Conservation (phyloP, 202 grass and related monocot genomes). For the Bolboschoenoplectus hybrid region DNA sequence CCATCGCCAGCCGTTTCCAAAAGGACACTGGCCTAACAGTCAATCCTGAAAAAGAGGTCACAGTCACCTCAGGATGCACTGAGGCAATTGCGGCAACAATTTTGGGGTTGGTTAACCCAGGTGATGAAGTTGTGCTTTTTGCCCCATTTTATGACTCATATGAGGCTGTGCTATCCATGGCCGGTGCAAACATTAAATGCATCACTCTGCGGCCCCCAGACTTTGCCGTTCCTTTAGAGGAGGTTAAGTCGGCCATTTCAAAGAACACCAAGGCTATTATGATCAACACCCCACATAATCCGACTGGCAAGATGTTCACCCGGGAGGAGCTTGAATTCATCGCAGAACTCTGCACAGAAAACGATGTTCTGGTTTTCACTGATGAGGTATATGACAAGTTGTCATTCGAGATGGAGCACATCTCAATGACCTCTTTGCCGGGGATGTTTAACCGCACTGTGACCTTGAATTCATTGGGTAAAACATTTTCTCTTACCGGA, state of each 20-base stretch:
- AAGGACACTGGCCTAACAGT: conserved; percentile 79
- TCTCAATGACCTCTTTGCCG: conserved; percentile 86
- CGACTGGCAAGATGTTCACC: conserved; percentile 97
- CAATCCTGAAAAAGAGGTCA: conserved; percentile 86
- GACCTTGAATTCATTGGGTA: conserved; percentile 94
- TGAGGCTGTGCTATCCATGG: conserved; percentile 84
- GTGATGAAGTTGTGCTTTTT: conserved; percentile 92
- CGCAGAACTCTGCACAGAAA: conserved; percentile 80
- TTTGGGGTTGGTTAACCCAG: conserved; percentile 86
- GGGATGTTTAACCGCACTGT: conserved; percentile 96
- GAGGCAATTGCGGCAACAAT: conserved; percentile 97
- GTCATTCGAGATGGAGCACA: conserved; percentile 80
- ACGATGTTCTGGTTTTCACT: conserved; percentile 83
- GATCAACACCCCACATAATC: conserved; percentile 99
- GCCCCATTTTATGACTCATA: conserved; percentile 98
- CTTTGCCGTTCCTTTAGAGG: conserved; percentile 77
- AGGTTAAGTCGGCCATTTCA: conserved; percentile 67
- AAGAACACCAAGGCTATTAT: conserved; percentile 85
- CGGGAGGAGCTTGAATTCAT: conserved; percentile 80
- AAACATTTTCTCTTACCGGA: conserved; percentile 97
- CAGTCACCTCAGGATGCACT: conserved; percentile 95
- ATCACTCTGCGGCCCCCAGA: conserved; percentile 78
- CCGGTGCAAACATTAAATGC: conserved; percentile 76
- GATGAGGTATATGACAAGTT: conserved; percentile 98
- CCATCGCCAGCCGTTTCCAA: conserved; percentile 68